Evolutionary conservation across 2,329 filamentous ascomycete species (phyloP).

Genomic region (Colletotrichum scovillei): DNA sequence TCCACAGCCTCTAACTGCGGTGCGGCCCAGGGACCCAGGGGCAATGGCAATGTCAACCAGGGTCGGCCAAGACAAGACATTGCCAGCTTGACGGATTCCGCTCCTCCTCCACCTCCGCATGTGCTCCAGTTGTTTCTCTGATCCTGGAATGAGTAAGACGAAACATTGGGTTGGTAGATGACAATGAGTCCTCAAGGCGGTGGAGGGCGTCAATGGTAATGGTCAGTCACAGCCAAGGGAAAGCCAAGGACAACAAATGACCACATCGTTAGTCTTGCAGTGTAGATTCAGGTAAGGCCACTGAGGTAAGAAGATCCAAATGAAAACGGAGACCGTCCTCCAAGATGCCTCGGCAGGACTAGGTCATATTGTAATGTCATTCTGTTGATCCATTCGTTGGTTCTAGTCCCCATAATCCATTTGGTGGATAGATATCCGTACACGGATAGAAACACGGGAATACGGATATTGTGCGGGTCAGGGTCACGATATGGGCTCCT

Average conservation of each 20-base stretch:
- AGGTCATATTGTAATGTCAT: neutral
- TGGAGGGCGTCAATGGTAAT: slow-evolving; percentile 8
- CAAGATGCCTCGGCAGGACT: neutral
- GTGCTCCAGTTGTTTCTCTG: neutral
- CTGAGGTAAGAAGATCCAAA: slow-evolving; percentile 28
- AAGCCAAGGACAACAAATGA: slow-evolving; percentile 16
- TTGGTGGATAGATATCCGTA: neutral
- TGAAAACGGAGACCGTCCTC: neutral
- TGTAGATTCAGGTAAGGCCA: neutral
- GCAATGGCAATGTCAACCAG: neutral
- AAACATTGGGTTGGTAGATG: neutral
- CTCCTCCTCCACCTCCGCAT: slow-evolving; percentile 10
- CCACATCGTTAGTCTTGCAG: slow-evolving; percentile 2
- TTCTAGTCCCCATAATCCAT: neutral
- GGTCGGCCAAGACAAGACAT: neutral
- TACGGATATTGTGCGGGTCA: slow-evolving; percentile 22
- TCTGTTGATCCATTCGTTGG: neutral
- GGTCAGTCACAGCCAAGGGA: slow-evolving; percentile 8
- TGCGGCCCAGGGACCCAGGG: neutral
- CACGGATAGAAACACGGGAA: slow-evolving; percentile 23
- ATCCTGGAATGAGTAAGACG: neutral
- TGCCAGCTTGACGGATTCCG: neutral
- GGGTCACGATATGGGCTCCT: slow-evolving; percentile 9
- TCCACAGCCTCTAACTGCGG: slow-evolving; percentile 3
- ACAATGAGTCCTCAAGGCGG: neutral